Conservation (phyloP, 164 flowering plant genomes). For the Taxillus chinensis region DNA sequence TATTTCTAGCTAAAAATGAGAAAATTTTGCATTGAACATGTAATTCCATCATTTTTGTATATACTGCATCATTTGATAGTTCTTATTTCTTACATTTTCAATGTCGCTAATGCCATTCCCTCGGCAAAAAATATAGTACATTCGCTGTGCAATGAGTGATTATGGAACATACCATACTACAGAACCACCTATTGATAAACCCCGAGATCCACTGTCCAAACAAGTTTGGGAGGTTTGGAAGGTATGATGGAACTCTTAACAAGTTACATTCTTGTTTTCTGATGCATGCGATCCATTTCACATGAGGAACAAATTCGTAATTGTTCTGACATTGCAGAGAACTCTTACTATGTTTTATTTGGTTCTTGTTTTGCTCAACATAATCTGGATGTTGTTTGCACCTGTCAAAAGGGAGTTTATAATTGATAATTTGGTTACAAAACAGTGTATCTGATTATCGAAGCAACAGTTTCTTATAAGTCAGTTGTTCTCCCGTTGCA, state of each 20-base stretch:
- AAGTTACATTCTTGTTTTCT: background rate
- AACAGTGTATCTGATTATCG: too few species aligned
- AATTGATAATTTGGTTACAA: too few species aligned
- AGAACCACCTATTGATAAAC: slow-evolving; percentile 92
- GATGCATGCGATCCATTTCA: too few species aligned
- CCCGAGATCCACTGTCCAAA: slow-evolving; percentile 85
- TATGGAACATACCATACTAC: slow-evolving; percentile 79
- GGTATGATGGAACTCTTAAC: slow-evolving; percentile 27
- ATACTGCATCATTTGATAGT: background rate
- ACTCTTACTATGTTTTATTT: too few species aligned
- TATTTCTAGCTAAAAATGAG: slow-evolving; percentile 5
- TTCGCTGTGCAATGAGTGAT: slow-evolving; percentile 82
- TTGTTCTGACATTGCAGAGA: too few species aligned
- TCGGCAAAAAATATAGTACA: slow-evolving; percentile 41
- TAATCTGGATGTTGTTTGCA: too few species aligned
- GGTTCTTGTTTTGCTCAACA: too few species aligned
- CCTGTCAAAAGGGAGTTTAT: too few species aligned
- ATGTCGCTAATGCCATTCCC: background rate
- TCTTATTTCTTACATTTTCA: background rate
- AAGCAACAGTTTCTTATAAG: too few species aligned
- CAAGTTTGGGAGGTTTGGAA: slow-evolving; percentile 59
- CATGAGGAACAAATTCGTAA: too few species aligned
- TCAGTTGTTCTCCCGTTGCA: slow-evolving; percentile 16
- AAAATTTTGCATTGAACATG: too few species aligned
- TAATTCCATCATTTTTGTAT: too few species aligned